Evolutionary conservation across 495 filamentous ascomycete species (phyloP).

Genomic region (Talaromyces liani): DNA sequence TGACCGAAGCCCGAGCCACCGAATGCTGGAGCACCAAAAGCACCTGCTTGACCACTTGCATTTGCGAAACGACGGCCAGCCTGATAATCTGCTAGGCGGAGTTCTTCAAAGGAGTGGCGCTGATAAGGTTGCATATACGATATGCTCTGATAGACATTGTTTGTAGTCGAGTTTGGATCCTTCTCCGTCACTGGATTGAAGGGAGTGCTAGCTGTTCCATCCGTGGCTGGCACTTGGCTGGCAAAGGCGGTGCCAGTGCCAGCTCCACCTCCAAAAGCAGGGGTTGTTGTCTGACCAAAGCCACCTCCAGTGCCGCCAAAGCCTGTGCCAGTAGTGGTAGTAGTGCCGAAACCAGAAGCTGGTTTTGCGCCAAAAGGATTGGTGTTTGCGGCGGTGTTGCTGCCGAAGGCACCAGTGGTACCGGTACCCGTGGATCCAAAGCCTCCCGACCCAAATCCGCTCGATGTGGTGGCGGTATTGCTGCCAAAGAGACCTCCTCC

Average conservation of each 20-base stretch:
- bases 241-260: slow-evolving; percentile 39
- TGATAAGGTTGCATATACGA: slow-evolving; percentile 78
- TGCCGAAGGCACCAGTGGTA: slow-evolving; percentile 45
- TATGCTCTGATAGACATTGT: slow-evolving; percentile 80
- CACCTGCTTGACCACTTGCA: slow-evolving; percentile 69
- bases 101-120: slow-evolving; percentile 84
- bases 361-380: slow-evolving; percentile 33
- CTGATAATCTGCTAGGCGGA: slow-evolving; percentile 82
- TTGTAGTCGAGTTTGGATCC: slow-evolving; percentile 52
- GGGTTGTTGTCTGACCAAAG: slow-evolving; percentile 24
- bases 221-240: slow-evolving; percentile 33
- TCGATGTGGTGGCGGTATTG: slow-evolving; percentile 25
- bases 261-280: slow-evolving; percentile 32
- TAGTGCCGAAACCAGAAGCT: slow-evolving; percentile 30
- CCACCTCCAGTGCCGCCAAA: slow-evolving; percentile 22
- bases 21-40: slow-evolving; percentile 60
- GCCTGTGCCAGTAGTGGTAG: slow-evolving; percentile 17
- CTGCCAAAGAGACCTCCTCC: slow-evolving; percentile 46
- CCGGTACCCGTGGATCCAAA: slow-evolving; percentile 24
- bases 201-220: slow-evolving; percentile 65
- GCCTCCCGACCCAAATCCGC: slow-evolving; percentile 32
- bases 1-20: slow-evolving; percentile 19
- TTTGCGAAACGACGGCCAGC: slow-evolving; percentile 79
- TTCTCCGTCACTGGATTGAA: slow-evolving; percentile 79
- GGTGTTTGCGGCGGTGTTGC: slow-evolving; percentile 40